Base-by-base conservation (phyloP, 164 flowering plant genomes). In the Brasenia schreberi region DNA sequence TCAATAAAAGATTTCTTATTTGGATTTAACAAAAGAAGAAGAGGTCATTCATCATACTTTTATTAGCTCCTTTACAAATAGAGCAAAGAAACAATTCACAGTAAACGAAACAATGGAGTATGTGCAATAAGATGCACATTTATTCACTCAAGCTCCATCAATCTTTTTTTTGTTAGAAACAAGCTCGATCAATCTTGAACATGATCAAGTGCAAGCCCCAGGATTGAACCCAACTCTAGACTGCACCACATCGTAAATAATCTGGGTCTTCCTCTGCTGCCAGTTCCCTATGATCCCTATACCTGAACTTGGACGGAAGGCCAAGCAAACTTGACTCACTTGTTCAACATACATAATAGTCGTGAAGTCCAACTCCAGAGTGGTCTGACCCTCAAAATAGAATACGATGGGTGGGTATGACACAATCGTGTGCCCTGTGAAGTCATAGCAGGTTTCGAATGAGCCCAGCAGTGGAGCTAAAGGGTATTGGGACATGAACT, bases 221-320 rank as follows among this genome's bases (percentile, higher is more conserved):
- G 76, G 69, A 17, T 77, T 81, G 65, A 83, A 81, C 17, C 85
- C 87, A 44, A 83, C 77, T 43, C 76, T 81, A 0, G 73, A 67
- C 64, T 63, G 68, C 7, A 73, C 4, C n/a, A 83, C 72, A 19
- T 83, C 87, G 16, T 77, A 79, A 27, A 70, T 78, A 6, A 83
- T 73, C 17, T 52, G 59, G 59, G 71, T 76, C 19, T 76, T 80
- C 71, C 69, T 71, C 44, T 84, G 85, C 63, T 84, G 85, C 43
- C 23, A 65, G 59, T 84, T 84, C 6, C 87, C 87, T n/a, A 84
- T 68, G 9, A 84, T 79, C 5, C 64, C 14, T 19, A 43, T 71
- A 9, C 33, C 62, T 0, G 23, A 14, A 33, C 65, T 64, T 5
- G 75, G 62, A 0, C 81, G 81, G 53, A 82, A 80, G 9, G 87